phyloP scores from a whole-genome alignment of 352 stramenopile genomes.

The Globisporangium polare region DNA sequence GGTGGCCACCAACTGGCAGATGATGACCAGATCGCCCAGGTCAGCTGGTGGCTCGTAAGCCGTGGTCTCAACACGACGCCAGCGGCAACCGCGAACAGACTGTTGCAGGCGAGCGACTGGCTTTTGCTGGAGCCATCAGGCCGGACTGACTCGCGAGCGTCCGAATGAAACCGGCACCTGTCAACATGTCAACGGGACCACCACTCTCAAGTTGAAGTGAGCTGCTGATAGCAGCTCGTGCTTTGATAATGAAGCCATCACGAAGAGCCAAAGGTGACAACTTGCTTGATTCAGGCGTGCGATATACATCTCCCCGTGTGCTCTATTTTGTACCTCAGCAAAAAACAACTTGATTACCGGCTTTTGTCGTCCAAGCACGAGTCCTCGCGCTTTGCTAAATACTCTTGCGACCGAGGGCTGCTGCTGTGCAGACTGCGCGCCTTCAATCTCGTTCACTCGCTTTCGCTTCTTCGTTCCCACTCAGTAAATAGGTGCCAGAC shows the following conservation, averaged over 20 bases:
- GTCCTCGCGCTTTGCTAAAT: slow-evolving; percentile 13
- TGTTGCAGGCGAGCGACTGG: background rate
- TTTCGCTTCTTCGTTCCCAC: slow-evolving; percentile 8
- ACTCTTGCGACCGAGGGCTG: slow-evolving; percentile 11
- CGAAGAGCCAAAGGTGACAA: background rate
- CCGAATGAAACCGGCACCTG: background rate
- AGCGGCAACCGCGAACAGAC: background rate
- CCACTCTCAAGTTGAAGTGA: slow-evolving; percentile 1
- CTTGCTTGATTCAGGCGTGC: background rate
- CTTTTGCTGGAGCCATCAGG: background rate
- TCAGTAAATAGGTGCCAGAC: slow-evolving; percentile 18
- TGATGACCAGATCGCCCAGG: background rate
- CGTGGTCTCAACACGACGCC: background rate
- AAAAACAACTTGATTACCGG: slow-evolving; percentile 12
- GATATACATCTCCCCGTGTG: slow-evolving; percentile 5
- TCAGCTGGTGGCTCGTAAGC: background rate
- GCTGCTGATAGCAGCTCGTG: background rate
- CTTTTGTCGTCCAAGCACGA: slow-evolving; percentile 10
- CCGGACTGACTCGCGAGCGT: background rate
- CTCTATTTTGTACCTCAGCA: slow-evolving; percentile 11
- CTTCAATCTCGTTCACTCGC: slow-evolving; percentile 4
- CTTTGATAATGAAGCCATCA: background rate
- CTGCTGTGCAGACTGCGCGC: background rate
- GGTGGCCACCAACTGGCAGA: background rate
- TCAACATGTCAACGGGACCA: background rate